These are phyloP conservation scores for Galerina marginata DNA, from an alignment of 768 basidiomycete genomes.

Conservation along the genomic window DNA sequence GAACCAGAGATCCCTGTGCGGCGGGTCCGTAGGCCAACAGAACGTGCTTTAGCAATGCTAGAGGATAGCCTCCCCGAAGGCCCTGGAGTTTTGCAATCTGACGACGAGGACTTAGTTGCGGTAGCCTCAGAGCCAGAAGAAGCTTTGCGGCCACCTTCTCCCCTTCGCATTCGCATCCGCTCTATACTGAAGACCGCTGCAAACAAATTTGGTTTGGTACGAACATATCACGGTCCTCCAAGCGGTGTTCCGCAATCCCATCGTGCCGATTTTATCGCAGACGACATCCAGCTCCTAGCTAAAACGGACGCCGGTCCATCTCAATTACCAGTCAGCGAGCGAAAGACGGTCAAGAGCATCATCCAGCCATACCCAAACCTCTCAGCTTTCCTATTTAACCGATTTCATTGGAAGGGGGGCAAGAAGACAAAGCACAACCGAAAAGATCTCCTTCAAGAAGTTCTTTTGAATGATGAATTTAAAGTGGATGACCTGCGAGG, in stretches of 20 bases:
- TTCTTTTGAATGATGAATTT: constrained; percentile 19
- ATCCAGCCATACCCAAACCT: constrained; percentile 30
- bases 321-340: neutral
- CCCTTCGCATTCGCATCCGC: constrained; percentile 20
- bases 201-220: constrained; percentile 25
- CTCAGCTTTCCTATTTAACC: constrained; percentile 27
- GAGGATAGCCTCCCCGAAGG: constrained; percentile 24
- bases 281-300: constrained; percentile 3
- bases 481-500: constrained; percentile 20
- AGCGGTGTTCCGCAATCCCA: constrained; percentile 13
- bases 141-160: neutral
- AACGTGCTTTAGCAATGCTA: constrained; percentile 19
- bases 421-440: constrained; percentile 19
- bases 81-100: constrained; percentile 15
- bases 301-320: neutral
- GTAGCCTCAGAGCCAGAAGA: neutral
- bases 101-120: constrained; percentile 1
- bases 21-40: constrained; percentile 18
- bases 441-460: constrained; percentile 16
- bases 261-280: constrained; percentile 10
- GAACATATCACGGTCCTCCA: constrained; percentile 23
- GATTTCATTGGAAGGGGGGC: constrained; percentile 25
- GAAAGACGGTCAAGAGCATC: constrained; percentile 13
- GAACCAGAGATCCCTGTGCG: constrained; percentile 9
- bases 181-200: constrained; percentile 20